Base-by-base conservation (phyloP, 768 basidiomycete genomes). In the Agrocybe pediades region DNA sequence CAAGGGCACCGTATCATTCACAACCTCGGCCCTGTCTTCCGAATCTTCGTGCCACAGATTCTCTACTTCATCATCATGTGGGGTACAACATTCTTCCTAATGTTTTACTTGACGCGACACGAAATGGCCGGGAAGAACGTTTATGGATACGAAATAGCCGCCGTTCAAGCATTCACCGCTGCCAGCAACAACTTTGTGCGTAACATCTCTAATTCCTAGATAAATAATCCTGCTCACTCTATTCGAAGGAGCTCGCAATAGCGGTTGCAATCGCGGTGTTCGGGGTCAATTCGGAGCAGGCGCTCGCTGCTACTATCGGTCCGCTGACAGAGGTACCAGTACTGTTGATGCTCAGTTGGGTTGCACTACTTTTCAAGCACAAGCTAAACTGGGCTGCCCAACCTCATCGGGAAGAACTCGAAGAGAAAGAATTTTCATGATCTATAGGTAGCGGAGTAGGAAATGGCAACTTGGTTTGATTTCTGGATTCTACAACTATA, bases 311-410 rank as follows among this genome's bases (percentile, higher is more conserved):
- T 0, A 92, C 90, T 0, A 85, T 89, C 19, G 88, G 88, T 0
- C 87, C 86, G 0, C 71, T 90, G n/a, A 83, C 88, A 0, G 86
- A 90, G 63, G 92, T 94, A 0, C 92, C 90, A 0, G 88, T 92
- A 1, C 69, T 92, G 41, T 78, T 92, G 13, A 73, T 74, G 1
- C 68, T 92, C 51, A 88, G 85, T 5, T 90, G 82, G 80, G 75
- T 87, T 4, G 81, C 87, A 2, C 72, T 85, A 11, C 77, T 68
- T 40, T 60, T 84, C 16, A 67, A 71, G 40, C 60, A 61, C 41
- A 73, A 64, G 53, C 63, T 41, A 72, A 64, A 53, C 63, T 85
- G 29, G 24, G 46, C 24, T 46, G 51, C 43, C 33, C 19, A 2
- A 9, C 21, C 29, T 11, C 21, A 29, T 19, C 4, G 26, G 15